These are phyloP conservation scores for Candida tetrigidarum DNA, from an alignment of 1,139 yeast genomes.

Conservation along the genomic window DNA sequence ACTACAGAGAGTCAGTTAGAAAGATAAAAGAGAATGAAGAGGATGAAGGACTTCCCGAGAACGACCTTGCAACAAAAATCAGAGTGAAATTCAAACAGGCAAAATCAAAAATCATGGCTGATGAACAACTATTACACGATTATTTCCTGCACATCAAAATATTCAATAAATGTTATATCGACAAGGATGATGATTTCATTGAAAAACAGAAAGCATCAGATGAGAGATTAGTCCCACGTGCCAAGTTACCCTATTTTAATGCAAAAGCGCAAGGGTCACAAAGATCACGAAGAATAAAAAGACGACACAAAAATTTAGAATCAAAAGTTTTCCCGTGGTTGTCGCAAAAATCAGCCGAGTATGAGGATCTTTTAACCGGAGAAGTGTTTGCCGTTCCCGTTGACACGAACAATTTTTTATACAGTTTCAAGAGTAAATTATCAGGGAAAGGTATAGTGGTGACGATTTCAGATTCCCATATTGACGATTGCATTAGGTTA, in stretches of 20 bases:
- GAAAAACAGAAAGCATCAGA: slow-evolving; percentile 3
- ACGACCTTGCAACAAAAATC: slow-evolving; percentile 12
- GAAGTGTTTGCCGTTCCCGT: slow-evolving; percentile 8
- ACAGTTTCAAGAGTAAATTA: slow-evolving; percentile 23
- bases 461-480: slow-evolving; percentile 33
- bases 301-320: slow-evolving; percentile 14
- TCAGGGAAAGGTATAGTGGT: slow-evolving; percentile 42
- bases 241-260: neutral
- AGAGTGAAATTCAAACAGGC: slow-evolving; percentile 8
- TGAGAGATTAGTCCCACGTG: neutral
- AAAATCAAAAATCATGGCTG: slow-evolving; percentile 17
- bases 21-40: slow-evolving; percentile 8
- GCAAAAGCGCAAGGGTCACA: too few relatives aligned
- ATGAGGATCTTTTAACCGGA: slow-evolving; percentile 14
- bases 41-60: slow-evolving; percentile 11
- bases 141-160: slow-evolving; percentile 45
- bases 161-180: slow-evolving; percentile 46
- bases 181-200: slow-evolving; percentile 11
- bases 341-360: slow-evolving; percentile 26
- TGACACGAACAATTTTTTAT: slow-evolving; percentile 21
- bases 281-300: too few relatives aligned
- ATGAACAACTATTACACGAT: slow-evolving; percentile 41
- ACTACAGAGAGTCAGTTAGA: slow-evolving; percentile 14
- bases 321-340: slow-evolving; percentile 31
- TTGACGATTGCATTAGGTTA: slow-evolving; percentile 29